These are phyloP conservation scores for Carallia pectinifolia DNA, from an alignment of 345 rosid species.

Conservation along the genomic window DNA sequence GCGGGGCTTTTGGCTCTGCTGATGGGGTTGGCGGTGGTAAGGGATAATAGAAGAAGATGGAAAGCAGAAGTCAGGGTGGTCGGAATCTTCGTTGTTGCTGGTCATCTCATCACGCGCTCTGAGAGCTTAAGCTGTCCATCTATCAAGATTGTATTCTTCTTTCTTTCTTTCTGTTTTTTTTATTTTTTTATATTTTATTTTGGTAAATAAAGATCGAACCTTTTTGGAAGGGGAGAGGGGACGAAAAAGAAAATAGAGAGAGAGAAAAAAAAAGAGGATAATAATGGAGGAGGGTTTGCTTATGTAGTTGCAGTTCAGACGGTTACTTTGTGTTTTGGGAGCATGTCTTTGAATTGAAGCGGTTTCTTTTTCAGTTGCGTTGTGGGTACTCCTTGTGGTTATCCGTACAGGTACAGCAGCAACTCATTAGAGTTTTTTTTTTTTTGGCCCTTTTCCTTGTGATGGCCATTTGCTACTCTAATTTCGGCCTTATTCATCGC, in stretches of 20 bases:
- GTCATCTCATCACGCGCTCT: constrained; percentile 1
- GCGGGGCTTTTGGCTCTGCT: constrained; percentile 23
- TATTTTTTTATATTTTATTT: too few species aligned
- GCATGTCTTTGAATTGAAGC: background rate
- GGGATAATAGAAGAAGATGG: constrained; percentile 28
- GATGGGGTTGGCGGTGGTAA: constrained; percentile 17
- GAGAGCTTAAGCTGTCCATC: background rate
- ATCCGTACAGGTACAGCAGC: background rate
- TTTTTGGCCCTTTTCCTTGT: too few species aligned
- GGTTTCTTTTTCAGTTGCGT: constrained; percentile 5
- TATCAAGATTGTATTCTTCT: background rate
- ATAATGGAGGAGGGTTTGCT: background rate
- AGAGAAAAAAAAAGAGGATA: background rate
- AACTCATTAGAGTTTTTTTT: background rate
- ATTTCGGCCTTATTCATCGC: too few species aligned
- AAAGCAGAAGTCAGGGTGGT: constrained; percentile 12
- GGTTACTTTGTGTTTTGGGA: constrained; percentile 2
- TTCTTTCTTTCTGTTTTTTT: too few species aligned
- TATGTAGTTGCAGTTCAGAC: constrained; percentile 15
- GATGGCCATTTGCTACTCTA: too few species aligned
- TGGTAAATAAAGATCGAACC: too few species aligned
- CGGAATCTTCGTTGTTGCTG: constrained; percentile 6
- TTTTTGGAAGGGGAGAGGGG: background rate
- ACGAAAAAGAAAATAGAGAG: background rate
- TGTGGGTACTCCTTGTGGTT: constrained; percentile 3